Evolutionary conservation across 2,329 filamentous ascomycete genomes (phyloP), one percentile per base, ranked within the genome.

Genomic region (Aspergillus sp.): DNA sequence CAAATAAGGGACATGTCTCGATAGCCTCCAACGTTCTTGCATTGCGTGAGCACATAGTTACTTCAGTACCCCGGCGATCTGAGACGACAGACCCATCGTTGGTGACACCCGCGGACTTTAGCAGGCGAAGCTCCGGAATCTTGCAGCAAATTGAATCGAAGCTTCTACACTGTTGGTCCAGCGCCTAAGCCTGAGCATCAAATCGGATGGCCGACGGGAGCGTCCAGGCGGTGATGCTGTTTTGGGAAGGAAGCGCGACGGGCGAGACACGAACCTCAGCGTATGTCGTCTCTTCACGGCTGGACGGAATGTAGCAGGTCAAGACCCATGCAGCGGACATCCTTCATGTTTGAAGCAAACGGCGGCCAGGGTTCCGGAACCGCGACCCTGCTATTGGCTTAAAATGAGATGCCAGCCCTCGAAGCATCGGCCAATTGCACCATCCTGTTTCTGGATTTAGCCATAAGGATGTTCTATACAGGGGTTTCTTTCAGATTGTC

Each of bases 21-120:
- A 48, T 26, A 48, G 19, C 19, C 17, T 46, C 36, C 41, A 33
- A 49, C 22, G 36, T 11, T 43, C 47, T 40, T 49, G 45, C 45
- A 45, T 50, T 45, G 19, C 20, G 22, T 38, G 40, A 14, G 40
- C 22, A 30, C 45, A 44, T 38, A 36, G 38, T 46, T 30, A 17
- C 35, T 46, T 45, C 49, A 16, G 33, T 33, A 36, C 20, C 20
- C 20, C 43, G n/a, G 16, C 9, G 11, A 41, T 38, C 43, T 32
- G 33, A 50, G 10, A 36, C 24, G 13, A 30, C 24, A 33, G 19
- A 6, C 17, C 33, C 49, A 33, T 20, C 40, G 30, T n/a, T 40
- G 30, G 49, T 50, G 35, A 33, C 32, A 45, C 50, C 20, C 36
- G 40, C 19, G 32, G 45, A 36, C 45, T 30, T 30, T 36, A 30